phyloP scores from a whole-genome alignment of 352 stramenopile species.

The Globisporangium acanthophoron region DNA sequence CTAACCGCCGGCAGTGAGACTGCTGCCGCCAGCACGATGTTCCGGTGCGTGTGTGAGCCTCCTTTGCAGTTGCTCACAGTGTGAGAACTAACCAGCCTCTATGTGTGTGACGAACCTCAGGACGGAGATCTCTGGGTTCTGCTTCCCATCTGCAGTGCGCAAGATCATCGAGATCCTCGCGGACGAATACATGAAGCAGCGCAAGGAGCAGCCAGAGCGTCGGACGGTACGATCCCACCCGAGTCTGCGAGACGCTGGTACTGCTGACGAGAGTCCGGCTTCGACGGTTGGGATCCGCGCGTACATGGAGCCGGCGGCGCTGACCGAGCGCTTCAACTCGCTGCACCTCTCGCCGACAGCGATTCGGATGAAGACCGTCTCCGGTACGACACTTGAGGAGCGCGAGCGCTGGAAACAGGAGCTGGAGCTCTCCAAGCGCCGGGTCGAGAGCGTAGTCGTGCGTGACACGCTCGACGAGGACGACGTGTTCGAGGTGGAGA shows the following conservation, averaged over 20 bases:
- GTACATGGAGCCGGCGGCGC: conserved; percentile 37
- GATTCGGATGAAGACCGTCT: conserved; percentile 9
- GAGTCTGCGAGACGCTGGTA: background rate
- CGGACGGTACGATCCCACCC: background rate
- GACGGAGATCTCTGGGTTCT: conserved; percentile 55
- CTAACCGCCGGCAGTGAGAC: conserved; percentile 5
- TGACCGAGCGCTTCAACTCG: conserved; percentile 57
- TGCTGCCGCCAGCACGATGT: conserved; percentile 6
- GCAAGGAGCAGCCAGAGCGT: background rate
- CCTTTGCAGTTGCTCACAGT: no score
- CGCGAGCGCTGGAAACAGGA: conserved; percentile 37
- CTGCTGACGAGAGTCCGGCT: background rate
- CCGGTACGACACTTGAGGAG: conserved; percentile 11
- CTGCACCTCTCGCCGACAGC: conserved; percentile 10
- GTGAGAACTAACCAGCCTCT: background rate
- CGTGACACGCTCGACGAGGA: conserved; percentile 2
- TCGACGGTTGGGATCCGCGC: conserved; percentile 19
- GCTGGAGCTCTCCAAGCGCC: conserved; percentile 60
- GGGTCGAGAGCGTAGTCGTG: conserved; percentile 30
- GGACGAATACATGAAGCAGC: conserved; percentile 15
- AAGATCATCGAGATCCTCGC: conserved; percentile 37
- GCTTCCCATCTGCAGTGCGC: conserved; percentile 31
- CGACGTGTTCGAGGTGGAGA: conserved; percentile 18
- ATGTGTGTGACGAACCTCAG: conserved; percentile 7
- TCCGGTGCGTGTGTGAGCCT: conserved; percentile 8